A percentile compares a stretch with the other conserved stretches of the same genome.
Evolutionary conservation across 2,329 filamentous ascomycete genomes (phyloP).

Genomic region (Colletotrichum orbiculare): DNA sequence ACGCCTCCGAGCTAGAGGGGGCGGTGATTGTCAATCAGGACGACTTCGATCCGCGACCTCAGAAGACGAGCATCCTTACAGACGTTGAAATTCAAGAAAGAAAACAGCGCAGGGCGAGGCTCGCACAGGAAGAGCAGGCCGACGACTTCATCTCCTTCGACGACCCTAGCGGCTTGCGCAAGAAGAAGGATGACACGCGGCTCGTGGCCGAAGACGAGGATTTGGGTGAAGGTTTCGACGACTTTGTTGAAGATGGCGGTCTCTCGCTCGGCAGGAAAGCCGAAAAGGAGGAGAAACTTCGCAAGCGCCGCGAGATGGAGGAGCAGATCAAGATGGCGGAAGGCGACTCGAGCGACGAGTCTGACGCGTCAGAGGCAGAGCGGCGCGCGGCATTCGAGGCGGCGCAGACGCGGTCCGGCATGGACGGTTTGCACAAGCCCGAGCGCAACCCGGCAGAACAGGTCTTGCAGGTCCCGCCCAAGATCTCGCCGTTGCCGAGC

Average conservation of each 20-base stretch:
- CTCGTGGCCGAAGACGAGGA: conserved; percentile 90
- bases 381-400: conserved; percentile 86
- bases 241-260: conserved; percentile 86
- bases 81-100: conserved; percentile 35
- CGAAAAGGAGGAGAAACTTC: conserved; percentile 75
- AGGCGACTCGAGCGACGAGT: conserved; percentile 69
- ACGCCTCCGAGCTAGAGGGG: conserved; percentile 70
- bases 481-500: conserved; percentile 81
- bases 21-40: conserved; percentile 69
- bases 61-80: conserved; percentile 54
- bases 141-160: conserved; percentile 72
- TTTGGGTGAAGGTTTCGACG: conserved; percentile 91
- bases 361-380: conserved; percentile 76
- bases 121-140: conserved; percentile 74
- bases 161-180: conserved; percentile 59
- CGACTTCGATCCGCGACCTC: conserved; percentile 50
- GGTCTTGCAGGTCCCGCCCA: conserved; percentile 71
- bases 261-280: conserved; percentile 83
- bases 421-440: conserved; percentile 74
- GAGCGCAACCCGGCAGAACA: conserved; percentile 52
- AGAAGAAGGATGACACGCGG: conserved; percentile 70
- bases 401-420: conserved; percentile 86
- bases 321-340: conserved; percentile 86
- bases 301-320: conserved; percentile 81
- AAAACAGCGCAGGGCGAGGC: conserved; percentile 78